phyloP scores from a whole-genome alignment of 2,329 filamentous ascomycete genomes.

The Fusarium sublunatum region DNA sequence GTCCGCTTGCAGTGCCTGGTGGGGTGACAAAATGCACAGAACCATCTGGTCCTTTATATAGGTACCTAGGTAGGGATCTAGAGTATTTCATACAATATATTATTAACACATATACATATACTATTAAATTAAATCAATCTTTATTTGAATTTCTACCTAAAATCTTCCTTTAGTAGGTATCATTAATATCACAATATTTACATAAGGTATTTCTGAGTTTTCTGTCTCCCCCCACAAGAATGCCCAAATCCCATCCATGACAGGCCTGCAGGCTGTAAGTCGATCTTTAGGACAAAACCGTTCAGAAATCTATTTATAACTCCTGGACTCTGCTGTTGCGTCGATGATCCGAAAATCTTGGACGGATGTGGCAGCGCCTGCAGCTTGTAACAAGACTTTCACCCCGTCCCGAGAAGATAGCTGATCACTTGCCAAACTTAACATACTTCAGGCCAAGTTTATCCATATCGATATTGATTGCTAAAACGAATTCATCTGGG shows the following conservation, averaged over 20 bases:
- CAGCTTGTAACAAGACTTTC: background rate
- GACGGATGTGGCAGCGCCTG: constrained; percentile 26
- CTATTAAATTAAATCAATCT: too few relatives aligned
- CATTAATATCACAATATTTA: too few relatives aligned
- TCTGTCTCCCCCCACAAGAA: too few relatives aligned
- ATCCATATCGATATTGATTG: background rate
- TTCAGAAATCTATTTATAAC: constrained; percentile 29
- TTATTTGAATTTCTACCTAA: too few relatives aligned
- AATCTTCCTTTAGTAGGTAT: too few relatives aligned
- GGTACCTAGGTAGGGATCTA: too few relatives aligned
- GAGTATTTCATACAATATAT: too few relatives aligned
- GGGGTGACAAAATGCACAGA: too few relatives aligned
- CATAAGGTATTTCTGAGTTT: too few relatives aligned
- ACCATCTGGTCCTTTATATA: too few relatives aligned
- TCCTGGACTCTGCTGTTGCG: background rate
- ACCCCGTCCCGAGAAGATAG: background rate
- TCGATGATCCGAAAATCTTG: constrained; percentile 1
- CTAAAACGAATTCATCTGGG: constrained; percentile 23
- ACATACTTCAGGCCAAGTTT: background rate
- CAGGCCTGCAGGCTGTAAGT: background rate
- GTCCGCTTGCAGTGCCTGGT: background rate
- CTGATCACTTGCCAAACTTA: background rate
- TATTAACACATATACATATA: too few relatives aligned
- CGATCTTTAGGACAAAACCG: constrained; percentile 5
- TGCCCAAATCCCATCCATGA: background rate